Evolutionary conservation across 2,329 filamentous ascomycete genomes (phyloP).

Genomic region (Colletotrichum aenigma): DNA sequence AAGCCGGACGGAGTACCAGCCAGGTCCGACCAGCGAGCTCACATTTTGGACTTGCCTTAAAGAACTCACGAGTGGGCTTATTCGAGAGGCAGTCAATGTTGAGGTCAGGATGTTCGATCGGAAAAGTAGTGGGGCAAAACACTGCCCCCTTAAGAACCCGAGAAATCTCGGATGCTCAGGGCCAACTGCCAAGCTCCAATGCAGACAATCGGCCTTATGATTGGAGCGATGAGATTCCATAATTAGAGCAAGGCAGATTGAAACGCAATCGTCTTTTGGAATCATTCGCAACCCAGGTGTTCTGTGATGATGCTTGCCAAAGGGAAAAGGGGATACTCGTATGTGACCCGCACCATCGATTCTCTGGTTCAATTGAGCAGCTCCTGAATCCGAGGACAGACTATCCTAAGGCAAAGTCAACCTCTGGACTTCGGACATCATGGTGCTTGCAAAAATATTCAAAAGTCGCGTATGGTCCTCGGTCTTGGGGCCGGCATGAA

Average conservation of each 20-base stretch:
- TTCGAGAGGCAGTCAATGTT: neutral
- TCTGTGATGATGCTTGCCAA: neutral
- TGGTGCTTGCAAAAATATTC: neutral
- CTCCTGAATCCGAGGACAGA: neutral
- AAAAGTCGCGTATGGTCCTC: neutral
- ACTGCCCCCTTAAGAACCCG: neutral
- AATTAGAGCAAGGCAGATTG: neutral
- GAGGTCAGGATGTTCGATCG: neutral
- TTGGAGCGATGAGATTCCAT: neutral
- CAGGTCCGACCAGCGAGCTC: neutral
- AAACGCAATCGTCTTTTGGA: neutral
- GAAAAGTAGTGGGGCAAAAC: neutral
- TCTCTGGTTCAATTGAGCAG: neutral
- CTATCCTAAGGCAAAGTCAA: neutral
- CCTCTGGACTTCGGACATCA: neutral
- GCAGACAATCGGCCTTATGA: neutral
- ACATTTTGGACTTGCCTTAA: rapidly evolving
- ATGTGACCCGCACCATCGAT: neutral
- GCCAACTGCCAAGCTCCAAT: neutral
- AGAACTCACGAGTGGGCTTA: neutral
- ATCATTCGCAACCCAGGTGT: neutral
- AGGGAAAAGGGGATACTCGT: neutral
- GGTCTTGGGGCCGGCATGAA: neutral
- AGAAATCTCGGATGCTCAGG: neutral
- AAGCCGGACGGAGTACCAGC: neutral